These are phyloP conservation scores for Gossypium turneri DNA, from an alignment of 345 rosid genomes.

Conservation along the genomic window DNA sequence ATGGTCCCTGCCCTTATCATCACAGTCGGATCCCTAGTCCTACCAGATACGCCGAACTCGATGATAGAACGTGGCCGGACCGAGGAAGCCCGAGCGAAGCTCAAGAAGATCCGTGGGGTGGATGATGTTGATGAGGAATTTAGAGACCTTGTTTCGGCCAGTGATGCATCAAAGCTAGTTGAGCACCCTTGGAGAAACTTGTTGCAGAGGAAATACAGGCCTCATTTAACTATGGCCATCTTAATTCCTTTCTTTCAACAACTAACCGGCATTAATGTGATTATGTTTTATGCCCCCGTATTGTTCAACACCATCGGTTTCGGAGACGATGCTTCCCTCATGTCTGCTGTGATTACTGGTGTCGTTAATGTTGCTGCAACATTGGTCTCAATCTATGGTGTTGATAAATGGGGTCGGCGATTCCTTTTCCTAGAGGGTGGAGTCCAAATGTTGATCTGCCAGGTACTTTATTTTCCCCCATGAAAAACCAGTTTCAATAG, in stretches of 20 bases:
- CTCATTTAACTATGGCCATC: slow-evolving; percentile 71
- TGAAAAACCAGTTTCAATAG: neutral
- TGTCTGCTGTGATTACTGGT: slow-evolving; percentile 83
- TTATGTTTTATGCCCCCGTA: slow-evolving; percentile 92
- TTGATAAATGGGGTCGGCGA: slow-evolving; percentile 85
- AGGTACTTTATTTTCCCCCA: slow-evolving; percentile 33
- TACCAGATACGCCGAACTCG: slow-evolving; percentile 92
- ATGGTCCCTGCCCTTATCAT: slow-evolving; percentile 90
- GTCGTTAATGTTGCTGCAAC: slow-evolving; percentile 63
- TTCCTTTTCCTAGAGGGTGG: slow-evolving; percentile 82
- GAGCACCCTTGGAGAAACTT: slow-evolving; percentile 85
- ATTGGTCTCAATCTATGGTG: slow-evolving; percentile 64
- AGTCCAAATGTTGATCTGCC: slow-evolving; percentile 69
- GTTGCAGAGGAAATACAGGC: slow-evolving; percentile 72
- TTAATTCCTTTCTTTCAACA: slow-evolving; percentile 84
- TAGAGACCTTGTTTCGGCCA: slow-evolving; percentile 62
- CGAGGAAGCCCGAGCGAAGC: slow-evolving; percentile 52
- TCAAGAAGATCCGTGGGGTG: slow-evolving; percentile 62
- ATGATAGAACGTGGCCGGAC: slow-evolving; percentile 80
- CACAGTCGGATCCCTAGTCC: slow-evolving; percentile 65
- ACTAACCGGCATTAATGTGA: slow-evolving; percentile 75
- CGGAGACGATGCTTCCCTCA: slow-evolving; percentile 59
- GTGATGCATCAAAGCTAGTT: slow-evolving; percentile 63
- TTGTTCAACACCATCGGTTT: slow-evolving; percentile 76
- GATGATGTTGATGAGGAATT: slow-evolving; percentile 71